Percentiles rank a stretch among this genome's conserved stretches.
phyloP scores from a whole-genome alignment of 495 filamentous ascomycete genomes.

The Cladorrhinum samala region DNA sequence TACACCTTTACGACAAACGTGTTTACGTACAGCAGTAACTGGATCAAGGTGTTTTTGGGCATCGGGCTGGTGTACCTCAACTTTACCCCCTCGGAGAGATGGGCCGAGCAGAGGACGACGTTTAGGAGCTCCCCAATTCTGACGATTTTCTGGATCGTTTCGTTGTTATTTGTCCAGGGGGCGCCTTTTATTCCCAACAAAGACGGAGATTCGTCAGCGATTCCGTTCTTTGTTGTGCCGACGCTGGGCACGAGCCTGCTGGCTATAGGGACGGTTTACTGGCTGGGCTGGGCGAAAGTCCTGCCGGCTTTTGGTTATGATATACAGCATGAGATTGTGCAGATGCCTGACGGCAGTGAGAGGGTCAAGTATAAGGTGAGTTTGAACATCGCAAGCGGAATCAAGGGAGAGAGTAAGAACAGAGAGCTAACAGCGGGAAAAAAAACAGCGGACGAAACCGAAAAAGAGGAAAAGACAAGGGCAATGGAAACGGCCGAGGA shows the following conservation, averaged over 20 bases:
- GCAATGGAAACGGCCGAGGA: constrained; percentile 13
- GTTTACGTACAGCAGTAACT: constrained; percentile 33
- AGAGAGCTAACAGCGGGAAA: neutral
- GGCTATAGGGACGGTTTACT: constrained; percentile 36
- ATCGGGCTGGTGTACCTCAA: constrained; percentile 38
- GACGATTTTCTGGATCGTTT: constrained; percentile 39
- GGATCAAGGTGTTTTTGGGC: constrained; percentile 47
- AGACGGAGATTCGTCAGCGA: constrained; percentile 14
- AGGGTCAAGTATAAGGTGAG: constrained; percentile 33
- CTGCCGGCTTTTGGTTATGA: constrained; percentile 36
- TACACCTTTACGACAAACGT: constrained; percentile 27
- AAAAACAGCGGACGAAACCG: constrained; percentile 24
- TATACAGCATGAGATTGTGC: constrained; percentile 35
- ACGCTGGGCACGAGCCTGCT: constrained; percentile 41
- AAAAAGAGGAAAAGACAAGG: constrained; percentile 19
- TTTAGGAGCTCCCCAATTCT: constrained; percentile 36
- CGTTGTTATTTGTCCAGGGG: constrained; percentile 36
- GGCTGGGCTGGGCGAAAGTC: constrained; percentile 40
- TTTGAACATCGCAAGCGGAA: neutral
- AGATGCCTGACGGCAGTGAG: constrained; percentile 36
- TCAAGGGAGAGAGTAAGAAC: neutral
- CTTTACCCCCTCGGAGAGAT: constrained; percentile 34
- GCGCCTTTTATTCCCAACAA: constrained; percentile 40
- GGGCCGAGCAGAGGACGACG: constrained; percentile 31
- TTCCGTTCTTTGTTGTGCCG: constrained; percentile 40